These are phyloP conservation scores for Globisporangium canariense DNA, from an alignment of 352 stramenopile species.

Conservation along the genomic window DNA sequence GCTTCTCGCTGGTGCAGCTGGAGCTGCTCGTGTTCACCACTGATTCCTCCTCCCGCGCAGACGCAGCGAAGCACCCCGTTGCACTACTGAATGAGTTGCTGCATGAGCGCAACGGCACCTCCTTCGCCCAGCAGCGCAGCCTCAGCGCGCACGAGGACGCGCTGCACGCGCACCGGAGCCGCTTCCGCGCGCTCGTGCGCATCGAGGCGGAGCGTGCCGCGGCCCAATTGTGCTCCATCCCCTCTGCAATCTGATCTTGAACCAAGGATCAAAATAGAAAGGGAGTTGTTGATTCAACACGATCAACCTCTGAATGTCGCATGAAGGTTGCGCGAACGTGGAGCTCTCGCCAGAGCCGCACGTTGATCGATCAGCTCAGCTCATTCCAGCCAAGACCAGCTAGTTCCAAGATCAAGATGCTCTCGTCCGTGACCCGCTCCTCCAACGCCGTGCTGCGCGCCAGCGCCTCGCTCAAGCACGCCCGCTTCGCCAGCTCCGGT, in stretches of 20 bases:
- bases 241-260: not conserved
- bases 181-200: conserved; percentile 21
- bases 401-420: conserved; percentile 16
- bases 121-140: conserved; percentile 14
- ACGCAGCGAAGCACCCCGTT: conserved; percentile 14
- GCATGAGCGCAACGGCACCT: not conserved
- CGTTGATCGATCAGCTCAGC: not conserved
- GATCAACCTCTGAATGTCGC: not conserved
- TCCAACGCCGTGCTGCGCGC: conserved; percentile 22
- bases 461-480: conserved; percentile 28
- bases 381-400: conserved; percentile 14
- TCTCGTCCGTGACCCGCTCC: conserved; percentile 25
- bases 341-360: conserved; percentile 10
- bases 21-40: conserved; percentile 20
- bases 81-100: conserved; percentile 19
- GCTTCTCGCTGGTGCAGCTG: conserved; percentile 27
- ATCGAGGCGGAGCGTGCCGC: conserved; percentile 19
- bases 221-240: conserved; percentile 3
- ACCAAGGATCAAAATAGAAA: not conserved
- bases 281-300: no score
- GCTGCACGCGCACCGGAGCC: conserved; percentile 15
- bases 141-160: not conserved
- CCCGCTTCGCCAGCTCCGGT: conserved; percentile 39
- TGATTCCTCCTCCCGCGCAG: not conserved
- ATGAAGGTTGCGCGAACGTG: conserved; percentile 1